phyloP scores from a whole-genome alignment of 352 stramenopile genomes.

The Phytopythium helicoides region DNA sequence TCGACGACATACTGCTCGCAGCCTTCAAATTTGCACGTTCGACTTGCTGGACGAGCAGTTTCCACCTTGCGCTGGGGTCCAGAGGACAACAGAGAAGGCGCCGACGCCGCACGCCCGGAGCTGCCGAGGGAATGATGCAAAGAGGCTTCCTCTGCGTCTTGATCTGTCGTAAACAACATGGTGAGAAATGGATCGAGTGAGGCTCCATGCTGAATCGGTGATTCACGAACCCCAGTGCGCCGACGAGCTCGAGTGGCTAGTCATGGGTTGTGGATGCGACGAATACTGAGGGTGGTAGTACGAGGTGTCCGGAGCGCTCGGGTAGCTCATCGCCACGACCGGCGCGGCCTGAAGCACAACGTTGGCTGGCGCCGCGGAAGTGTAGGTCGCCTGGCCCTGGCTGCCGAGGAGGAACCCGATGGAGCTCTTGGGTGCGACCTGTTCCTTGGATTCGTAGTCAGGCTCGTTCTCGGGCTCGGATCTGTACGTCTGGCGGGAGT shows the following conservation, averaged over 20 bases:
- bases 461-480: conserved; percentile 6
- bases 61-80: conserved; percentile 24
- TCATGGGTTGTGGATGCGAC: no score
- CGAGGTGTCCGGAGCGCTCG: neutral
- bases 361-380: neutral
- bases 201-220: no score
- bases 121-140: neutral
- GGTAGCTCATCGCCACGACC: neutral
- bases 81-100: neutral
- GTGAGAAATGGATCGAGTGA: no score
- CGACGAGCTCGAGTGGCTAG: no score
- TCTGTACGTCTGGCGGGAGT: neutral
- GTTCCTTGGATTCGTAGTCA: neutral
- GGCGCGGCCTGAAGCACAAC: neutral
- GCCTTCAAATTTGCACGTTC: conserved; percentile 50
- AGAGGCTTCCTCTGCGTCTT: neutral
- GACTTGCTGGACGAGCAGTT: conserved; percentile 33
- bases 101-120: neutral
- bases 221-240: no score
- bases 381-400: conserved; percentile 2
- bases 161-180: neutral
- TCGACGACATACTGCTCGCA: conserved; percentile 63
- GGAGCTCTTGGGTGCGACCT: conserved; percentile 27
- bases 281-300: neutral
- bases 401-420: conserved; percentile 41